Conservation (phyloP, 306 rosid species). For the Rosa lucieae region DNA sequence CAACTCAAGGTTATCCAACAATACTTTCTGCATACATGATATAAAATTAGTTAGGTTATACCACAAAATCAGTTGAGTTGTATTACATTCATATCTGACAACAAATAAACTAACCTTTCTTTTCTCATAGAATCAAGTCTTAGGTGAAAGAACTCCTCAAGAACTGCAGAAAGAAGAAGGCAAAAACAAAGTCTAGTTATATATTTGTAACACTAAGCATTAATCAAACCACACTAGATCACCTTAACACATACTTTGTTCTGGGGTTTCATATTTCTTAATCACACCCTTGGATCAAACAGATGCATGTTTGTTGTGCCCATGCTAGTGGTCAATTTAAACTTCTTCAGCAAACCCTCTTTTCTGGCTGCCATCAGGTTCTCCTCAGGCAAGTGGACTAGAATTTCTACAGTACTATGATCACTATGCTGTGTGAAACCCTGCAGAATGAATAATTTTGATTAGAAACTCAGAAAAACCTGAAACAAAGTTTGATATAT, state of each 20-base stretch:
- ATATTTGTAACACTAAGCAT: neutral
- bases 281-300: constrained; percentile 75
- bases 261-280: constrained; percentile 79
- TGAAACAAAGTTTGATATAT: neutral
- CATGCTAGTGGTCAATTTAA: constrained; percentile 56
- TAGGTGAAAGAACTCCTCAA: constrained; percentile 74
- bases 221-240: neutral
- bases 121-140: constrained; percentile 70
- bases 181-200: constrained; percentile 8
- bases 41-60: neutral
- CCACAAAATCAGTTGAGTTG: constrained; percentile 5
- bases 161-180: constrained; percentile 53
- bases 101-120: constrained; percentile 60
- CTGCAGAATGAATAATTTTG: constrained; percentile 36
- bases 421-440: constrained; percentile 85
- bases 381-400: constrained; percentile 57
- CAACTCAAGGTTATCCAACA: constrained; percentile 57
- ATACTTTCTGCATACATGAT: constrained; percentile 53
- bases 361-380: constrained; percentile 51
- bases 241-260: constrained; percentile 57
- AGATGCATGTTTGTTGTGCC: constrained; percentile 91
- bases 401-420: constrained; percentile 66
- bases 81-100: neutral
- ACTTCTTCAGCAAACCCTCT: constrained; percentile 83
- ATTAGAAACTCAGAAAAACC: constrained; percentile 2